Evolutionary conservation across 495 filamentous ascomycete species (phyloP).

Genomic region (Hypoxylon crocopeplum): DNA sequence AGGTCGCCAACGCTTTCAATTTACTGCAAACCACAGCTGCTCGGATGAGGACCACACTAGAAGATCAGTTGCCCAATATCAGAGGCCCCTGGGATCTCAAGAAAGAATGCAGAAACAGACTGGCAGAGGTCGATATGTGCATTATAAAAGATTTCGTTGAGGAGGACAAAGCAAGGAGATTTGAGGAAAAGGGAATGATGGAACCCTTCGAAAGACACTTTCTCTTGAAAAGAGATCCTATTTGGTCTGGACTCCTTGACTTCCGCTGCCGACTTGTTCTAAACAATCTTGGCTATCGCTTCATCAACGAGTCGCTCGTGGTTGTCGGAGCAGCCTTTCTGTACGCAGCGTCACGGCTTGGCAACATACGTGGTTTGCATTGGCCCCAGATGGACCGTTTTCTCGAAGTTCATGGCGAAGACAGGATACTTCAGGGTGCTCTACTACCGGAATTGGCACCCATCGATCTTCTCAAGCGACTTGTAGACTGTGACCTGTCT

Average conservation of each 20-base stretch:
- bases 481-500: background rate
- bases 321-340: constrained; percentile 29
- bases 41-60: constrained; percentile 13
- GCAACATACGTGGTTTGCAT: background rate
- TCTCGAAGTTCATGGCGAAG: constrained; percentile 3
- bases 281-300: constrained; percentile 34
- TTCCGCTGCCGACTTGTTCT: constrained; percentile 38
- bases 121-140: constrained; percentile 25
- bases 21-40: constrained; percentile 25
- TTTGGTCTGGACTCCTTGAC: constrained; percentile 37
- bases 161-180: constrained; percentile 19
- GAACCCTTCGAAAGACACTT: constrained; percentile 22
- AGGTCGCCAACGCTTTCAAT: constrained; percentile 26
- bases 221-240: constrained; percentile 35
- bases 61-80: constrained; percentile 6
- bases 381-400: constrained; percentile 19
- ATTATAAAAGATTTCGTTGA: constrained; percentile 32
- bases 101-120: constrained; percentile 13
- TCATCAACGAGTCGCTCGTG: constrained; percentile 16
- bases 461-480: constrained; percentile 15
- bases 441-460: background rate
- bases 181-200: background rate
- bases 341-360: constrained; percentile 15
- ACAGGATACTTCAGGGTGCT: constrained; percentile 9
- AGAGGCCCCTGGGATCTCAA: constrained; percentile 17